Evolutionary conservation across 2,329 filamentous ascomycete genomes (phyloP), one percentile per base, ranked within the genome.

Genomic region (Spiromastix sp.): DNA sequence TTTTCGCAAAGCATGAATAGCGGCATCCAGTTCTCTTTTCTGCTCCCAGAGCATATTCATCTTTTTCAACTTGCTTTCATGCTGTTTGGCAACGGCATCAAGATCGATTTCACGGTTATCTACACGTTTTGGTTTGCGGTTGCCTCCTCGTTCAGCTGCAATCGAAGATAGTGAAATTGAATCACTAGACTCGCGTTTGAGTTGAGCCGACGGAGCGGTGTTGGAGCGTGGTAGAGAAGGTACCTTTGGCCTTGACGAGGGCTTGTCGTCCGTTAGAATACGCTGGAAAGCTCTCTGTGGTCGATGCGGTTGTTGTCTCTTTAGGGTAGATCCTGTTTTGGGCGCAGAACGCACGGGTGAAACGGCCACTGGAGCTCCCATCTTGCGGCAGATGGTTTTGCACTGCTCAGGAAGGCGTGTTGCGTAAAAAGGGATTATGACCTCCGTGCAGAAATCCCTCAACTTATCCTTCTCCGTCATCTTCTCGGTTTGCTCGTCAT

Each of bases 21-120:
- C 66, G 17, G 61, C 63, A 40, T 66, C 63, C 7, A 69, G 54
- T 40, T 69, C 64, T 39, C 56, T 62, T 49, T 66, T 66, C 39
- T 67, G 63, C 19, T 67, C 61, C 16, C 60, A 50, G 9, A 65
- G 47, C 40, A 60, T 53, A 37, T 65, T 60, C 37, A 64, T 61
- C 43, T 64, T 66, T 43, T 57, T 60, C 26, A 64, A 42, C 41
- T 68, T 70, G 7, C 56, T 51, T 41, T 68, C 61, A 33, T 63
- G 60, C 34, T 59, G 57, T 34, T 61, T 60, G 6, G 62, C 57
- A 36, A 60, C 57, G 2, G 63, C 61, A 31, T 60, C 57, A 7
- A 70, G 54, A 42, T 70, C 66, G 28, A 70, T 57, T 46, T 69
- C 65, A 16, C 66, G 63, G 42, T 68, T 66, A 31, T 63, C 60